A percentile compares a stretch with the other conserved stretches of the same genome.
Conservation (phyloP, 2,329 filamentous ascomycete species). For the Aspergillus sp. region DNA sequence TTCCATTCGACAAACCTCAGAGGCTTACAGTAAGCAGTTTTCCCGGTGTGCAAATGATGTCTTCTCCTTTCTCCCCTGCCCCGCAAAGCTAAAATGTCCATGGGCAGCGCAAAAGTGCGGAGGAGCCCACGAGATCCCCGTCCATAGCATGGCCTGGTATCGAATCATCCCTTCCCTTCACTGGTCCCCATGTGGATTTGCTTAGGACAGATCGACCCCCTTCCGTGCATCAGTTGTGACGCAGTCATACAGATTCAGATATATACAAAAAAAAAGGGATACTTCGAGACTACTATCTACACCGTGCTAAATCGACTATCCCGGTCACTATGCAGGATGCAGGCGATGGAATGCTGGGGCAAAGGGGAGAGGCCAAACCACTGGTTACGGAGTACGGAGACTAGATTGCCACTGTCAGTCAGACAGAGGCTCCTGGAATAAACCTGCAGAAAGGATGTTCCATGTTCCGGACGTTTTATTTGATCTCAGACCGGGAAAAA, state of each 20-base stretch:
- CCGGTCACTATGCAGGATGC: background rate
- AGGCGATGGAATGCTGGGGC: background rate
- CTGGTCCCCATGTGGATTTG: background rate
- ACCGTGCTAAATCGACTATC: background rate
- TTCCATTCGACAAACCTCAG: background rate
- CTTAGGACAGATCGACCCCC: background rate
- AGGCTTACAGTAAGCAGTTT: constrained; percentile 1
- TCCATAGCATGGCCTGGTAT: background rate
- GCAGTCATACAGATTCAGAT: background rate
- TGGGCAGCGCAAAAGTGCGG: constrained; percentile 5
- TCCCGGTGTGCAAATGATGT: background rate
- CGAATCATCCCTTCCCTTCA: background rate
- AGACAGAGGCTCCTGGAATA: background rate
- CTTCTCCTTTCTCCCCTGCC: constrained; percentile 3
- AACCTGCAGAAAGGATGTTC: background rate
- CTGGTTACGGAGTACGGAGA: no score
- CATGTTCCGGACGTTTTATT: background rate
- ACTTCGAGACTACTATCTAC: no score
- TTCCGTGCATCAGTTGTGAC: background rate
- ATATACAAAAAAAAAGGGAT: background rate
- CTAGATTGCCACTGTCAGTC: background rate
- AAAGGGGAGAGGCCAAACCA: no score
- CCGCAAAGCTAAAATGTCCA: constrained; percentile 13
- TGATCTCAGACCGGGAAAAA: background rate
- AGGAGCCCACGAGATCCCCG: constrained; percentile 9